These are phyloP conservation scores for Exophiala mesophila DNA, from an alignment of 2,329 filamentous ascomycete genomes.

Conservation along the genomic window DNA sequence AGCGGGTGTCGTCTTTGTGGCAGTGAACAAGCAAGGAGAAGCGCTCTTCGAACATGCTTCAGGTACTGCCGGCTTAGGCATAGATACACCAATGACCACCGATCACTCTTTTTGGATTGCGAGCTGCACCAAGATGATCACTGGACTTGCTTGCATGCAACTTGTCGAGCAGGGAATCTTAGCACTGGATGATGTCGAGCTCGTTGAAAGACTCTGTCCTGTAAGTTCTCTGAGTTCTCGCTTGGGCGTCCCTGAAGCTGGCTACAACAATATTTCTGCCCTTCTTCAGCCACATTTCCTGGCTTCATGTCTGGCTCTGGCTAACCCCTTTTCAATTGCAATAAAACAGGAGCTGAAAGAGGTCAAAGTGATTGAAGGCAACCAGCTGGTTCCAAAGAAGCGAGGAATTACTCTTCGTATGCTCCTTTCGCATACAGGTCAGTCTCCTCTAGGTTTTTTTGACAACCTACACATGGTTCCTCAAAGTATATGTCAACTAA, in stretches of 20 bases:
- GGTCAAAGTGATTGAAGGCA: too few species aligned
- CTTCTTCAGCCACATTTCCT: too few species aligned
- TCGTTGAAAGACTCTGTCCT: constrained; percentile 41
- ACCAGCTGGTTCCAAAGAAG: constrained; percentile 34
- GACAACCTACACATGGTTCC: too few species aligned
- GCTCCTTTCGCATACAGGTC: constrained; percentile 48
- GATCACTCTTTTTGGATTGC: constrained; percentile 44
- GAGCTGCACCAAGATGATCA: constrained; percentile 53
- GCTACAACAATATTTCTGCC: too few species aligned
- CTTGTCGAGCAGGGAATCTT: constrained; percentile 49
- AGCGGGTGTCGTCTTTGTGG: constrained; percentile 15
- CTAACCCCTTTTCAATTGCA: too few species aligned
- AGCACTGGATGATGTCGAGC: constrained; percentile 43
- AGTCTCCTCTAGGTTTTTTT: constrained; percentile 16
- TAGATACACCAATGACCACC: constrained; percentile 16
- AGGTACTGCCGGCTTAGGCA: constrained; percentile 13
- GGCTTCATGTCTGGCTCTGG: too few species aligned
- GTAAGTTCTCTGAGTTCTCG: too few species aligned
- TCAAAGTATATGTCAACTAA: too few species aligned
- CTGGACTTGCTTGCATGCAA: constrained; percentile 51
- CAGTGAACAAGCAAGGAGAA: constrained; percentile 18
- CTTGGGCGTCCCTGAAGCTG: background rate
- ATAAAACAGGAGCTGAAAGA: too few species aligned
- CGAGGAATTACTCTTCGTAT: constrained; percentile 47
- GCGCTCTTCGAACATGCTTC: constrained; percentile 22